Evolutionary conservation across 768 basidiomycete species (phyloP).

Genomic region (Pilatotrama ljubarskyi): DNA sequence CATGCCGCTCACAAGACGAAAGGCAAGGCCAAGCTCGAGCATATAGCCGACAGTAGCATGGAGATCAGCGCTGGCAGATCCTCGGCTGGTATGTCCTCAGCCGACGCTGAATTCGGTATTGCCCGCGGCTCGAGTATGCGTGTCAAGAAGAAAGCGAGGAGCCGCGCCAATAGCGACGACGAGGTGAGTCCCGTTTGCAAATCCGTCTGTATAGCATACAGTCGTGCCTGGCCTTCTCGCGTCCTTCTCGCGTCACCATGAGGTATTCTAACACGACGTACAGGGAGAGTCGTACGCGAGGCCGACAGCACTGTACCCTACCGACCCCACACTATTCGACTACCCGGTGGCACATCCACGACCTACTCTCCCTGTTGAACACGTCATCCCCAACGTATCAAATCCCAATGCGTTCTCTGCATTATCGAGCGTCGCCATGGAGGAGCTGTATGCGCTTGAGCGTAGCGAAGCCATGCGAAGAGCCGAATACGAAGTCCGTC

Average conservation of each 20-base stretch:
- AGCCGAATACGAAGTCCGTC: conserved; percentile 81
- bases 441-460: conserved; percentile 88
- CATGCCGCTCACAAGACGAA: conserved; percentile 21
- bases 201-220: not conserved
- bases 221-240: not conserved
- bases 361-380: conserved; percentile 10
- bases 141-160: conserved; percentile 76
- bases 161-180: conserved; percentile 78
- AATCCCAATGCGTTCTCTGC: conserved; percentile 60
- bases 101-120: conserved; percentile 16
- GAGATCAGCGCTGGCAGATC: conserved; percentile 19
- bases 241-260: conserved; percentile 16
- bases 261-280: conserved; percentile 22
- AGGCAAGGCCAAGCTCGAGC: conserved; percentile 32
- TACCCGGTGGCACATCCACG: conserved; percentile 22
- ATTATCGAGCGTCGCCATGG: conserved; percentile 76
- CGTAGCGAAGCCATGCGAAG: conserved; percentile 79
- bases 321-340: conserved; percentile 30
- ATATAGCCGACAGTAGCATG: conserved; percentile 26
- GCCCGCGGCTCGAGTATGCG: conserved; percentile 27
- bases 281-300: conserved; percentile 41
- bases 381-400: conserved; percentile 20
- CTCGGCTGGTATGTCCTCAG: conserved; percentile 10
- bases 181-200: conserved; percentile 60
- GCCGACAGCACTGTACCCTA: conserved; percentile 34